Base-by-base conservation (phyloP, 805 yeast genomes). In the Metschnikowia henanensis region DNA sequence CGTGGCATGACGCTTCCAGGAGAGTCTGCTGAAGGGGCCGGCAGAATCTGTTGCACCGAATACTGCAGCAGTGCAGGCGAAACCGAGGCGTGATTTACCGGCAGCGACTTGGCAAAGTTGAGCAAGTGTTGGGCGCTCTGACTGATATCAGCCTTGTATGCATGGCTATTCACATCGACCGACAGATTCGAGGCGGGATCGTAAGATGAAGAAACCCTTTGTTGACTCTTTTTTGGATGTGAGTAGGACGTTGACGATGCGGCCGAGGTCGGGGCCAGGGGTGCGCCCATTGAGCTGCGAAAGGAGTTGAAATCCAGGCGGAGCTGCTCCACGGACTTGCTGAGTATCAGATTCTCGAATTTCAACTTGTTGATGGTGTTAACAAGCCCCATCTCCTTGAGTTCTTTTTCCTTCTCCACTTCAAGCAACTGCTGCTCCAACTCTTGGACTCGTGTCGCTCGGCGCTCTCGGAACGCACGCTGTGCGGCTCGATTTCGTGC, bases 401-500 rank as follows among this genome's bases (percentile, higher is more conserved):
- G 68, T 30, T 80, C 86, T 45, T 77, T 75, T 53, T 80, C 91
- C 51, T 78, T 76, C 63, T 85, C 92, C 40, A 83, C 75, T 56
- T 78, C 86, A 59, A 76, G 68, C 44, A 84, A 72, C 62, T 80
- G 81, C 39, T 75, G 78, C 60, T 88, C 96, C 42, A 91, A 70
- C 59, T 86, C 95, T 46, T 80, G 81, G 6, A 89, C 87, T 39
- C 90, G 68, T 25, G 86, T 85, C 16, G 96, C 95, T 55, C 95
- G 70, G 51, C 96, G 74, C 61, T 89, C 95, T 51, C 97, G 70
- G 67, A 88, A 87, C 2, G 97, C 95, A 45, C 96, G 61, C 70
- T 91, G 95, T 18, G 97, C 96, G n/a, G 94, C 95, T 46, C 97
- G 70, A 60, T 90, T 90, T 63, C 87, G 97, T 3, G 95, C 95